Evolutionary conservation across 225 moss, liverwort and hornwort species (phyloP).

Genomic region (Physcomitrium patens): DNA sequence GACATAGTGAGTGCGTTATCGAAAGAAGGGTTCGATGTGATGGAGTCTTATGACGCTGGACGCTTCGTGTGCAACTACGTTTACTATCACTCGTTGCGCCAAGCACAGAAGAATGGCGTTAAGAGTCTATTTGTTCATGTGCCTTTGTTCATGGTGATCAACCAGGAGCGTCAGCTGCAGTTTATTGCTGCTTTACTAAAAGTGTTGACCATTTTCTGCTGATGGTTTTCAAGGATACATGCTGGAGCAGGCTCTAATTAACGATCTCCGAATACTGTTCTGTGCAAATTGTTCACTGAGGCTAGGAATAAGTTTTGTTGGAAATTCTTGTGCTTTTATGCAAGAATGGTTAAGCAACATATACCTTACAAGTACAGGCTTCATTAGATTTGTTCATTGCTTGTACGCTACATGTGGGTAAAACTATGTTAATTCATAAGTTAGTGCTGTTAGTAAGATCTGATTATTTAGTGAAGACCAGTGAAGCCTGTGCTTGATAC

Average conservation of each 20-base stretch:
- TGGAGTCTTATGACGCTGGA: constrained; percentile 79
- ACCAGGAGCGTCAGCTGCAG: constrained; percentile 69
- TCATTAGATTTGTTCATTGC: too few species aligned
- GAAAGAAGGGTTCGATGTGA: constrained; percentile 72
- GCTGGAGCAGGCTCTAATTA: constrained; percentile 13
- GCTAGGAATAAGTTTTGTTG: constrained; percentile 24
- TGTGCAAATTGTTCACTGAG: constrained; percentile 36
- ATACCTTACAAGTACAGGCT: too few species aligned
- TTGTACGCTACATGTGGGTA: too few species aligned
- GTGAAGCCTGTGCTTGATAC: too few species aligned
- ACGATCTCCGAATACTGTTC: constrained; percentile 6
- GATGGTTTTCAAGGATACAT: constrained; percentile 20
- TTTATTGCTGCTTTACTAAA: constrained; percentile 72
- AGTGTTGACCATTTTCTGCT: constrained; percentile 54
- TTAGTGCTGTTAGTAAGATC: too few species aligned
- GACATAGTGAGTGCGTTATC: constrained; percentile 59
- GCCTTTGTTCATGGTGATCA: constrained; percentile 70
- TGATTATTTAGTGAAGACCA: too few species aligned
- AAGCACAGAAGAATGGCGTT: constrained; percentile 62
- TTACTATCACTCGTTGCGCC: constrained; percentile 82
- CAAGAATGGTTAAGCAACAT: neutral
- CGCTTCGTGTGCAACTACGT: constrained; percentile 97
- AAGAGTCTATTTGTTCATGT: constrained; percentile 87
- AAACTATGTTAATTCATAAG: too few species aligned
- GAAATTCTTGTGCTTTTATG: neutral